These are phyloP conservation scores for Phytophthora nicotianae DNA, from an alignment of 352 stramenopile species.

Conservation along the genomic window DNA sequence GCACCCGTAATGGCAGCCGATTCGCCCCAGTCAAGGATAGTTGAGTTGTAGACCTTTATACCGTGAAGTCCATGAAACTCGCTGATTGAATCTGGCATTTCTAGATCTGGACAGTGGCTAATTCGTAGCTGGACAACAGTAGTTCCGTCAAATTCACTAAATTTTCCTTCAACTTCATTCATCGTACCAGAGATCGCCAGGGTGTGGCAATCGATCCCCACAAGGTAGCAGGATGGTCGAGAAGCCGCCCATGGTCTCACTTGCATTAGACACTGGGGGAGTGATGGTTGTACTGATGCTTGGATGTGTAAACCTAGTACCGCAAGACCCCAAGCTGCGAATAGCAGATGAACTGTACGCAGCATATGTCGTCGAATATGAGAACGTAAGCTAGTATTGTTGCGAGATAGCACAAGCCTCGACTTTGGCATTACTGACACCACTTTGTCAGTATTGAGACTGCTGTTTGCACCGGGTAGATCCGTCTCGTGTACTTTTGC, in stretches of 20 bases:
- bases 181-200: constrained; percentile 20
- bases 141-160: constrained; percentile 31
- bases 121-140: constrained; percentile 37
- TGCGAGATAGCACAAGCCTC: not conserved
- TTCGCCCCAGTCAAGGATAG: constrained; percentile 28
- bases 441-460: too few species aligned
- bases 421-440: not conserved
- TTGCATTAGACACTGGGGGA: not conserved
- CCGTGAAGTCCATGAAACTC: constrained; percentile 31
- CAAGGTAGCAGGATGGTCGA: not conserved
- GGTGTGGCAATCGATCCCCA: constrained; percentile 23
- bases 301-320: constrained; percentile 14
- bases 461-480: too few species aligned
- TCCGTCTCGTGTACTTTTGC: not conserved
- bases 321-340: constrained; percentile 17
- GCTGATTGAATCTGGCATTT: constrained; percentile 24
- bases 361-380: not conserved
- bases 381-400: not conserved
- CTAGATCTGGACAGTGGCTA: constrained; percentile 35
- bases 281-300: not conserved
- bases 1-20: constrained; percentile 29
- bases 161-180: constrained; percentile 14
- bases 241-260: not conserved
- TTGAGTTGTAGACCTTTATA: constrained; percentile 52
- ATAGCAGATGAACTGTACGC: constrained; percentile 13